Conservation (phyloP, 225 moss, liverwort and hornwort genomes). For the Pleurozium schreberi region DNA sequence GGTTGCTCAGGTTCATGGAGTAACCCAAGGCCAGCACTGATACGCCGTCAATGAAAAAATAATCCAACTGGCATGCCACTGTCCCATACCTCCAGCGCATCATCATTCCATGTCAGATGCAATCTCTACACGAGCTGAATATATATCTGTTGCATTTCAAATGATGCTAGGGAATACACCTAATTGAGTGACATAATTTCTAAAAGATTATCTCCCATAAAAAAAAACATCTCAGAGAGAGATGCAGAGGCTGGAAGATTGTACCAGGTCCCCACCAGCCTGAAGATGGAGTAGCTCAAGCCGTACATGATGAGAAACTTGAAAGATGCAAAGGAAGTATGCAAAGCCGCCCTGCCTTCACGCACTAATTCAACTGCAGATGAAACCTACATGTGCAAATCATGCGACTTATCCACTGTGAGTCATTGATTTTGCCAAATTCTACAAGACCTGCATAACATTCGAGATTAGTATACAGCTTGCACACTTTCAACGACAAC, state of each 20-base stretch:
- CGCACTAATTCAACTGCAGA: constrained; percentile 47
- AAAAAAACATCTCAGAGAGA: background rate
- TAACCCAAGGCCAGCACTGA: constrained; percentile 55
- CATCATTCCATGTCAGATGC: background rate
- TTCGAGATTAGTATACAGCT: background rate
- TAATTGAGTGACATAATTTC: background rate
- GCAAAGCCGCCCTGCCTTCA: constrained; percentile 62
- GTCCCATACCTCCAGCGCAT: constrained; percentile 37
- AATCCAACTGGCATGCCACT: constrained; percentile 50
- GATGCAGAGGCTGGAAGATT: background rate
- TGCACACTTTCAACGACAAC: background rate
- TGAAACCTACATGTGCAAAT: constrained; percentile 25
- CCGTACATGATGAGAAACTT: constrained; percentile 77
- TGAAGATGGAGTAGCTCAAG: constrained; percentile 58
- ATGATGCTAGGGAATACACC: background rate
- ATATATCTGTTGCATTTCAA: background rate
- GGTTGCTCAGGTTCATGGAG: constrained; percentile 58
- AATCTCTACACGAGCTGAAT: background rate
- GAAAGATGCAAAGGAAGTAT: constrained; percentile 72
- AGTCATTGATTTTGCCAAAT: background rate
- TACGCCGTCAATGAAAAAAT: constrained; percentile 52
- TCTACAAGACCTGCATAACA: background rate
- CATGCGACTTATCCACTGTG: background rate
- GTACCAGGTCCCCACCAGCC: constrained; percentile 37
- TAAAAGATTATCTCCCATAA: no score